Evolutionary conservation across 2,329 filamentous ascomycete genomes (phyloP).

Genomic region (Aspergillus latus): DNA sequence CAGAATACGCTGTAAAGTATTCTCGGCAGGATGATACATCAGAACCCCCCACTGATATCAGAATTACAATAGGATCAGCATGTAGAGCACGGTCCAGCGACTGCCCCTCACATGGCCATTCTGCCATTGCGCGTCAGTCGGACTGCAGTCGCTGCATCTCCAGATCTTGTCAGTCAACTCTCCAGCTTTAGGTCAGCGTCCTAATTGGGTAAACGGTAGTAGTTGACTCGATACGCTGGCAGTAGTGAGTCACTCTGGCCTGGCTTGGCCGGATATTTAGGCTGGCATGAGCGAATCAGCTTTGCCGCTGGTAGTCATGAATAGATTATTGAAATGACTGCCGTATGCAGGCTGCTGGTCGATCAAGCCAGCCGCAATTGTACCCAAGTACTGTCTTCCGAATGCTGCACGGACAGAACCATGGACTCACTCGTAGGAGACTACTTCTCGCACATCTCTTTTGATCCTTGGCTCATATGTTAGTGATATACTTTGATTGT

Average conservation of each 20-base stretch:
- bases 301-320: constrained; percentile 6
- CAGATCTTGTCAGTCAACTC: constrained; percentile 5
- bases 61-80: constrained; percentile 5
- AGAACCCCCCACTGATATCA: not conserved
- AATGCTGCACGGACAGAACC: too few species aligned
- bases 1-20: not conserved
- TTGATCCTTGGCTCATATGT: too few species aligned
- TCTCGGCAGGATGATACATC: not conserved
- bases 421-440: too few species aligned
- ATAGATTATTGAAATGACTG: constrained; percentile 2
- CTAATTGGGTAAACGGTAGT: not conserved
- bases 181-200: not conserved
- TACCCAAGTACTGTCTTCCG: not conserved
- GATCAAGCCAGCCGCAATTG: constrained; percentile 7
- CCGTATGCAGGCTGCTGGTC: constrained; percentile 1
- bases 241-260: constrained; percentile 3
- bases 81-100: constrained; percentile 22
- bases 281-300: constrained; percentile 4
- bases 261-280: not conserved
- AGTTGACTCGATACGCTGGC: not conserved
- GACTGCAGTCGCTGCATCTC: constrained; percentile 20
- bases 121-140: constrained; percentile 2
- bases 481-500: too few species aligned
- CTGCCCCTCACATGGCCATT: constrained; percentile 19
- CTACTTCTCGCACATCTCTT: too few species aligned